A percentile compares a stretch with the other conserved stretches of the same genome.
Conservation (phyloP, 129 eudicot species). For the Pulicaria dysenterica region DNA sequence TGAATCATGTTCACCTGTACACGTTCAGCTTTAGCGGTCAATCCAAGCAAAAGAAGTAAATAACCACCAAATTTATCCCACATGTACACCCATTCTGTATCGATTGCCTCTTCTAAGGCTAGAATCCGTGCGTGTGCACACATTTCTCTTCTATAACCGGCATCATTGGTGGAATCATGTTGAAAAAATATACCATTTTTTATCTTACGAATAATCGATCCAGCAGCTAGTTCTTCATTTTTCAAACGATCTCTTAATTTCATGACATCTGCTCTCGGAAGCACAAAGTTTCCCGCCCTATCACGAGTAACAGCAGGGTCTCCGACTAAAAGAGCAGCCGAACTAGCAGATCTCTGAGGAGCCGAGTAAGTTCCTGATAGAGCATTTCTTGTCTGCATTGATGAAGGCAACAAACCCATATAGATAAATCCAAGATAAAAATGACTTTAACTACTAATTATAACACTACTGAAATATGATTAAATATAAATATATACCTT, state of each 20-base stretch:
- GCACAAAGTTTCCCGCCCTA: constrained; percentile 95
- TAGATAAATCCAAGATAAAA: not conserved
- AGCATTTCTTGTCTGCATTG: constrained; percentile 88
- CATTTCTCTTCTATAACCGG: constrained; percentile 87
- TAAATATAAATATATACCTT: constrained; percentile 51
- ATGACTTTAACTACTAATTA: not conserved
- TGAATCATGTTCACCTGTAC: constrained; percentile 68
- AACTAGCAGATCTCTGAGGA: constrained; percentile 99
- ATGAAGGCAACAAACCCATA: not conserved
- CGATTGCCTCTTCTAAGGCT: constrained; percentile 97
- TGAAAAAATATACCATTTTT: constrained; percentile 58
- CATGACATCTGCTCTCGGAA: constrained; percentile 98
- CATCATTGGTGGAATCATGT: constrained; percentile 59
- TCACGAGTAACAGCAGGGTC: constrained; percentile 88
- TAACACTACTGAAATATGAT: not conserved
- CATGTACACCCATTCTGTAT: constrained; percentile 99
- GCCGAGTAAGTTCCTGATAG: constrained; percentile 97
- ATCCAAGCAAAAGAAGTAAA: constrained; percentile 89
- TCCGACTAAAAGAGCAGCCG: constrained; percentile 99
- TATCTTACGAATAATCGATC: constrained; percentile 61
- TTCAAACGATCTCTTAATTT: constrained; percentile 90
- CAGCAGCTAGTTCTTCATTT: constrained; percentile 95
- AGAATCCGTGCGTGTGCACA: constrained; percentile 99
- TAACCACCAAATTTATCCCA: constrained; percentile 99
- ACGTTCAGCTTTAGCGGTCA: constrained; percentile 98